Base-by-base conservation (phyloP, 2,329 filamentous ascomycete species). In the Beauveria sp. region DNA sequence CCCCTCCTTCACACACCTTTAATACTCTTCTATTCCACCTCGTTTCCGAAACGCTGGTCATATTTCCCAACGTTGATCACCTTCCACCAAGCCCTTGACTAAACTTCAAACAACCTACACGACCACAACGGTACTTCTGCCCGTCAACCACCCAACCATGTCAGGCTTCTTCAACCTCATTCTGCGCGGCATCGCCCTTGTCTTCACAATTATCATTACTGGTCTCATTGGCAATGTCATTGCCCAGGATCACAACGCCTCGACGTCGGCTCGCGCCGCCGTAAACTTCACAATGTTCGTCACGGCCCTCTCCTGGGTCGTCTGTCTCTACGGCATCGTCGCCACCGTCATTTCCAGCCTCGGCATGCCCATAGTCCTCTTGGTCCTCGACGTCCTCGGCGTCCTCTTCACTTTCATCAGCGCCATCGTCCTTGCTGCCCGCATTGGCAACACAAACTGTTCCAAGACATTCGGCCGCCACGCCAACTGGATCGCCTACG, bases 241-340 rank as follows among this genome's bases (percentile, higher is more conserved):
- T 63, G 79, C 80, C 56, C 73, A 63, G 68, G 82, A 82, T 69
- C 68, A 74, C 57, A 70, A 77, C 67, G 79, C 77, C 58, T 70
- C 75, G 22, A 68, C 68, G 24, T 73, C 75, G 14, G 77, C 77
- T 63, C 72, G 68, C 63, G 73, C 79, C n/a, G 76, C 81, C 65
- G 71, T 86, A 72, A 85, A 85, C 75, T 86, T 83, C 70, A 79
- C 83, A 73, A 87, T 93, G 78, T 93, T 92, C 72, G 84, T 87
- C 65, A 79, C 83, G 42, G 81, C 83, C 1, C 78, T 90, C 65
- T 81, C 81, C 47, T 88, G 89, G 86, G 69, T 91, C 38, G 81
- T 82, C 50, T 74, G 85, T 45, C 71, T 92, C 56, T 86, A 83
- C 72, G 86, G 88, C 61, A 74, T 89, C 3, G 79, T 78, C 7